Evolutionary conservation across 495 filamentous ascomycete genomes (phyloP), one percentile per base, ranked within the genome.

Genomic region (Podospora pseudocomata): DNA sequence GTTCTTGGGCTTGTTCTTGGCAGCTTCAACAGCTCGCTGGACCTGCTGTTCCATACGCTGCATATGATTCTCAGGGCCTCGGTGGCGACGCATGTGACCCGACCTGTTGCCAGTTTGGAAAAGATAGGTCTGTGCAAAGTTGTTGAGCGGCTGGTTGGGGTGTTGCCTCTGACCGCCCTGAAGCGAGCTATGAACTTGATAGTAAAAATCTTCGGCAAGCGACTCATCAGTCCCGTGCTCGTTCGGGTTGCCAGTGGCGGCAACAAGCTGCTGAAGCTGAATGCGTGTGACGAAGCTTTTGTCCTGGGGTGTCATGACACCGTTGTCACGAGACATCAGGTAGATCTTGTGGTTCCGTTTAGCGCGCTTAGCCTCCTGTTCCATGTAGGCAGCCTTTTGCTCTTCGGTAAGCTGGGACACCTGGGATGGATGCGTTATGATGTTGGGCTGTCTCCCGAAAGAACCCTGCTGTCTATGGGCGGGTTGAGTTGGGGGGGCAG

Each of bases 1-100:
- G 75, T 94, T 96, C 82, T 99, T 99, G 4, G 95, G 95, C 79
- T 96, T 94, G 55, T 89, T 89, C 78, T 98, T 98, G 44, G 96
- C 96, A 2, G 95, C 96, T 71, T 98, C 95, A 0, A 99, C 96
- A 5, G 95, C 95, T 44, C 95, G 90, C 75, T 96, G 93, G 26
- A 99, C 95, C 76, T 99, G 95, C 74, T 98, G 96, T 78, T 99
- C 93, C 95, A 99, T 99, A 28, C 95, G 88, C 74, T 97, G 95
- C 85, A 98, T 90, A 76, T 99, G 95, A 73, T 97, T 98, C 77
- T 99, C 94, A 3, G 86, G 88, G 4, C 92, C 94, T 32, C 91
- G 86, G 70, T 86, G 85, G 65, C 93, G 84, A 70, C 91, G 82
- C 73, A 84, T 81, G 53, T 88, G 87, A 54, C 91, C 91, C 70